Conservation (phyloP, 164 flowering plant species). For the Magnolia officinalis region DNA sequence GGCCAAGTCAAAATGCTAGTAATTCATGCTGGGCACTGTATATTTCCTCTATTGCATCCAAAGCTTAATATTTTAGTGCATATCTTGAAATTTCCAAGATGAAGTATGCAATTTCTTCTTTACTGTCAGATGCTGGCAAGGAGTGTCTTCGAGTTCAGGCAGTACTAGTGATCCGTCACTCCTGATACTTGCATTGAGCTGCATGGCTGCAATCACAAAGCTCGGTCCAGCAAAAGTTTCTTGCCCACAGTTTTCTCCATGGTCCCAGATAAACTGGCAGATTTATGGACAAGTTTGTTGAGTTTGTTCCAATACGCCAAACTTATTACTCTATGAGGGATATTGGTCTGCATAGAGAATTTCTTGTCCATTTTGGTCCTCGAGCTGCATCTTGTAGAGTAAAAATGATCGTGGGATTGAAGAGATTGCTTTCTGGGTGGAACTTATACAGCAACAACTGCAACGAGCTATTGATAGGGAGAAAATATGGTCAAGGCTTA, state of each 20-base stretch:
- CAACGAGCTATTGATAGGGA: constrained; percentile 86
- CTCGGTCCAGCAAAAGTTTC: constrained; percentile 94
- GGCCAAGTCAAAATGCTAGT: background rate
- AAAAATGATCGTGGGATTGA: constrained; percentile 56
- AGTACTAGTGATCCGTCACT: constrained; percentile 63
- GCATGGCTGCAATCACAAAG: constrained; percentile 75
- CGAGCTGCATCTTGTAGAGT: constrained; percentile 71
- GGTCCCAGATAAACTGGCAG: constrained; percentile 79
- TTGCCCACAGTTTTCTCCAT: constrained; percentile 77
- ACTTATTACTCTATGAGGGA: constrained; percentile 68
- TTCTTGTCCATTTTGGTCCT: constrained; percentile 91
- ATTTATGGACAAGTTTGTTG: constrained; percentile 90
- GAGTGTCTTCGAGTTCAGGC: constrained; percentile 35
- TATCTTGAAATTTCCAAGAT: constrained; percentile 10
- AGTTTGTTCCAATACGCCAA: constrained; percentile 59
- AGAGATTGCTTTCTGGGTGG: constrained; percentile 88
- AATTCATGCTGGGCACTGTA: background rate
- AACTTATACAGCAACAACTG: constrained; percentile 83
- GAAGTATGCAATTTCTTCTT: constrained; percentile 5
- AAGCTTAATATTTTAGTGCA: background rate
- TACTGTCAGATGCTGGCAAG: constrained; percentile 45
- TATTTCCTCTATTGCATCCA: background rate
- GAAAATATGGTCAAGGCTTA: constrained; percentile 90
- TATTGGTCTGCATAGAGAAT: constrained; percentile 83
- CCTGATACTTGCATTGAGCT: constrained; percentile 77